Evolutionary conservation across 2,329 filamentous ascomycete species (phyloP).

Genomic region (Knufia petricola): DNA sequence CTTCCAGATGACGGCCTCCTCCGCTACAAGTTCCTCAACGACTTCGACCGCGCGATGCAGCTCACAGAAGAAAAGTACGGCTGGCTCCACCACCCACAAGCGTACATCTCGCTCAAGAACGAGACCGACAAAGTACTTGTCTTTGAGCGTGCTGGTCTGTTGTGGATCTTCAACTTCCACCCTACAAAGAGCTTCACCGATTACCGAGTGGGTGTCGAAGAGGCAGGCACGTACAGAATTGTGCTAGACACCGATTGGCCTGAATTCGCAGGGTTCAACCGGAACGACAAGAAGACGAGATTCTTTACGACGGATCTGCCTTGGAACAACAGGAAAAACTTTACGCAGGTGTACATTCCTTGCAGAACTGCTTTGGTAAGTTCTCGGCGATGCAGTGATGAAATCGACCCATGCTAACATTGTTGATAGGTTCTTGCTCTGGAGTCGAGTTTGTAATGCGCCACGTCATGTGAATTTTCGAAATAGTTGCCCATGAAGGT

Average conservation of each 20-base stretch:
- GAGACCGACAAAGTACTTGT: slow-evolving; percentile 90
- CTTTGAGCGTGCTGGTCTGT: slow-evolving; percentile 79
- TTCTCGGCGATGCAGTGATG: slow-evolving; percentile 15
- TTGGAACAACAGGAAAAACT: slow-evolving; percentile 88
- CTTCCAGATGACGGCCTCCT: slow-evolving; percentile 76
- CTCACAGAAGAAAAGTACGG: slow-evolving; percentile 76
- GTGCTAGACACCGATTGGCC: slow-evolving; percentile 72
- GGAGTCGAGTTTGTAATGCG: slow-evolving; percentile 37
- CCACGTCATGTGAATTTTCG: too few relatives aligned
- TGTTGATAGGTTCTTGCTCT: slow-evolving; percentile 44
- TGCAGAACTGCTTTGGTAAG: slow-evolving; percentile 70
- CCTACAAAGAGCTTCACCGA: slow-evolving; percentile 75
- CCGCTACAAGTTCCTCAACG: slow-evolving; percentile 83
- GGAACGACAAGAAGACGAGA: slow-evolving; percentile 67
- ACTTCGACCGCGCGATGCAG: slow-evolving; percentile 92
- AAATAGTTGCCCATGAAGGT: too few relatives aligned
- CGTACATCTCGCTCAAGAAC: slow-evolving; percentile 88
- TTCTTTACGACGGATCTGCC: slow-evolving; percentile 87
- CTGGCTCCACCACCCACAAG: slow-evolving; percentile 78
- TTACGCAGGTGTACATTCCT: slow-evolving; percentile 84
- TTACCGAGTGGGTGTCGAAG: slow-evolving; percentile 82
- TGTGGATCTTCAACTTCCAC: slow-evolving; percentile 97
- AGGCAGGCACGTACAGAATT: slow-evolving; percentile 73
- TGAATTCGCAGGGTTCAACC: slow-evolving; percentile 67
- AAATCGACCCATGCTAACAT: slow-evolving; percentile 16